phyloP scores from a whole-genome alignment of 306 rosid species.

The Malus orientalis region DNA sequence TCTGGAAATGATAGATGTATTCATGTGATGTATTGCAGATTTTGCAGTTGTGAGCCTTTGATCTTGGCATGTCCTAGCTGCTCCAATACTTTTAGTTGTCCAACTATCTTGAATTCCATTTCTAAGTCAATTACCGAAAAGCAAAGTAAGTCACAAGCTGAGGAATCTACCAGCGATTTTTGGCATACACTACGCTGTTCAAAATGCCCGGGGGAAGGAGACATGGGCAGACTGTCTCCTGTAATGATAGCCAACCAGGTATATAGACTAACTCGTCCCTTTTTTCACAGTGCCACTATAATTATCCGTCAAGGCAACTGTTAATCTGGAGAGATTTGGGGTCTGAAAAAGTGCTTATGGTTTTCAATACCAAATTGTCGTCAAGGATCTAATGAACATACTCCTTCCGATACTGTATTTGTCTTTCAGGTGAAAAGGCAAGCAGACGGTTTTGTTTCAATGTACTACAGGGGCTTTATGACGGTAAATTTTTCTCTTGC shows the following conservation, averaged over 20 bases:
- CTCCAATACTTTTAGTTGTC: conserved; percentile 61
- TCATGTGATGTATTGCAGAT: conserved; percentile 44
- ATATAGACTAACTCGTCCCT: background rate
- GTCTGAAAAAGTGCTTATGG: background rate
- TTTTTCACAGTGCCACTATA: background rate
- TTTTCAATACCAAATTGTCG: background rate
- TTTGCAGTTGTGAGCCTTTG: conserved; percentile 67
- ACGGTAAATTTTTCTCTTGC: conserved; percentile 39
- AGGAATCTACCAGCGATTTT: conserved; percentile 40
- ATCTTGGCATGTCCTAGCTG: conserved; percentile 82
- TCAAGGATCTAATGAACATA: background rate
- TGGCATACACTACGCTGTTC: conserved; percentile 68
- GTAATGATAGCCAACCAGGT: conserved; percentile 88
- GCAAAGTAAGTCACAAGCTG: conserved; percentile 24
- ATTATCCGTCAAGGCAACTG: background rate
- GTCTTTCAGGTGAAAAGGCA: conserved; percentile 75
- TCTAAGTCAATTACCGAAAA: conserved; percentile 41
- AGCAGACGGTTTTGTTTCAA: conserved; percentile 57
- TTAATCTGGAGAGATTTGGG: background rate
- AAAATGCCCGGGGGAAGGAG: conserved; percentile 64
- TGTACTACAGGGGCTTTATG: conserved; percentile 67
- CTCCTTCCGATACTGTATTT: background rate
- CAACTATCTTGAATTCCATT: conserved; percentile 53
- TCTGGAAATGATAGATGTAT: conserved; percentile 10
- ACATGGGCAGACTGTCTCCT: conserved; percentile 57